Percentiles rank a stretch among this genome's conserved stretches.
These are phyloP conservation scores for Plasmodium malariae DNA, from an alignment of 169 alveolate species.

Conservation along the genomic window DNA sequence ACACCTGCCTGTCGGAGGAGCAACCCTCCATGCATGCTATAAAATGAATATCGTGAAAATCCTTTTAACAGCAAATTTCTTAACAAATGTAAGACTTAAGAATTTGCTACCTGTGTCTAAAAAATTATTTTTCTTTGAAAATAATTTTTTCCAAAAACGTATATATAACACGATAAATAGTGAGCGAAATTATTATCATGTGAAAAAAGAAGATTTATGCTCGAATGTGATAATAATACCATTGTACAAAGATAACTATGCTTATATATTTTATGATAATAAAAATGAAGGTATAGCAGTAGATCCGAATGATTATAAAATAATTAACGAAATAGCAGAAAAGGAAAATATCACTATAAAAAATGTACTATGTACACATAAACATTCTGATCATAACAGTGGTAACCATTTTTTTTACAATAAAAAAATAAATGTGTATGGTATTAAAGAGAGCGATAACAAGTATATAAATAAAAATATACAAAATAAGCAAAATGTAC, in stretches of 20 bases:
- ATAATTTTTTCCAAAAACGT: background rate
- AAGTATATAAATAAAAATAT: constrained; percentile 45
- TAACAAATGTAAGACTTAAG: constrained; percentile 2
- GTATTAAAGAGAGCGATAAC: constrained; percentile 53
- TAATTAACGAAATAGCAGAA: constrained; percentile 24
- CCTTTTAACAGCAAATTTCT: constrained; percentile 9
- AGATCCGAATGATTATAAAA: constrained; percentile 49
- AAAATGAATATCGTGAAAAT: constrained; percentile 32
- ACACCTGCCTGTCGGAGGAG: too few relatives aligned
- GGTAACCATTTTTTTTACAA: constrained; percentile 38
- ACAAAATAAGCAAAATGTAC: too few relatives aligned
- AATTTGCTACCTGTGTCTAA: background rate
- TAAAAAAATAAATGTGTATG: constrained; percentile 58
- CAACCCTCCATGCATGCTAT: too few relatives aligned
- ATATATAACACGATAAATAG: background rate
- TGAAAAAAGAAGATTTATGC: constrained; percentile 29
- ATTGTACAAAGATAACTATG: constrained; percentile 42
- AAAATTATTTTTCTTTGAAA: constrained; percentile 57
- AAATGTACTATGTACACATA: constrained; percentile 61
- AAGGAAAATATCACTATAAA: constrained; percentile 59
- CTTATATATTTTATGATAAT: constrained; percentile 57
- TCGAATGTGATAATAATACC: constrained; percentile 50
- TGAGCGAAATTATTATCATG: constrained; percentile 20
- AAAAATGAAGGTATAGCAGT: constrained; percentile 63
- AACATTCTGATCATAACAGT: constrained; percentile 65